These are phyloP conservation scores for Aaosphaeria arxii DNA, from an alignment of 2,329 filamentous ascomycete genomes.

Conservation along the genomic window DNA sequence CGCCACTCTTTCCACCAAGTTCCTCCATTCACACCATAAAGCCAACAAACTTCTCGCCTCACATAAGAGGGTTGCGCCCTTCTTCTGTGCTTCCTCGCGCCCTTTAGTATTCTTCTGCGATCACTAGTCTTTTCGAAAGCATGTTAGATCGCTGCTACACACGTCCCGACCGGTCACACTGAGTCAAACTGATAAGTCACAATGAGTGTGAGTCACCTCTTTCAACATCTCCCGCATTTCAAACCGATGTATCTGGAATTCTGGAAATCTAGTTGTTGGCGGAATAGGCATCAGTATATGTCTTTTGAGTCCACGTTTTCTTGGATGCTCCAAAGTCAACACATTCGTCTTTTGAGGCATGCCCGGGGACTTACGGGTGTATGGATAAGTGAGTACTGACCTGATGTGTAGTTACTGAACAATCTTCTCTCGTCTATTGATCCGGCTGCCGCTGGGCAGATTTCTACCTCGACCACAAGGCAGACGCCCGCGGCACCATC, in stretches of 20 bases:
- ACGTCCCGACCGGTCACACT: slow-evolving; percentile 35
- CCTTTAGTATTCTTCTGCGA: neutral
- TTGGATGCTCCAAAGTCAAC: no score
- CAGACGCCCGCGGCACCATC: slow-evolving; percentile 19
- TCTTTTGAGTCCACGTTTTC: no score
- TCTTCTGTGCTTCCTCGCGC: slow-evolving; percentile 4
- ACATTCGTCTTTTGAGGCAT: no score
- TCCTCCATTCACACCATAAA: no score
- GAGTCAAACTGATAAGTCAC: slow-evolving; percentile 32
- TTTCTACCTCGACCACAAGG: slow-evolving; percentile 7
- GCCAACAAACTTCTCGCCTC: no score
- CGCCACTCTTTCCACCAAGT: no score
- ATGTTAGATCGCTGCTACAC: slow-evolving; percentile 32
- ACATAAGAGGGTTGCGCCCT: slow-evolving; percentile 7
- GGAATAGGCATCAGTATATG: no score
- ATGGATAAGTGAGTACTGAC: slow-evolving; percentile 1
- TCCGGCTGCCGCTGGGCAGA: slow-evolving; percentile 22
- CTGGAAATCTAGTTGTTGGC: no score
- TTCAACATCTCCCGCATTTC: no score
- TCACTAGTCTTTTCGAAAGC: slow-evolving; percentile 19
- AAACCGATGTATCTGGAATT: no score
- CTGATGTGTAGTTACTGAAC: slow-evolving; percentile 21
- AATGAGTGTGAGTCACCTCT: slow-evolving; percentile 37
- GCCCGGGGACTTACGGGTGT: no score
- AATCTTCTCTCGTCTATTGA: slow-evolving; percentile 39